Evolutionary conservation across 805 yeast genomes (phyloP), one percentile per base, ranked within the genome.

Genomic region (Wickerhamiella shivajii): DNA sequence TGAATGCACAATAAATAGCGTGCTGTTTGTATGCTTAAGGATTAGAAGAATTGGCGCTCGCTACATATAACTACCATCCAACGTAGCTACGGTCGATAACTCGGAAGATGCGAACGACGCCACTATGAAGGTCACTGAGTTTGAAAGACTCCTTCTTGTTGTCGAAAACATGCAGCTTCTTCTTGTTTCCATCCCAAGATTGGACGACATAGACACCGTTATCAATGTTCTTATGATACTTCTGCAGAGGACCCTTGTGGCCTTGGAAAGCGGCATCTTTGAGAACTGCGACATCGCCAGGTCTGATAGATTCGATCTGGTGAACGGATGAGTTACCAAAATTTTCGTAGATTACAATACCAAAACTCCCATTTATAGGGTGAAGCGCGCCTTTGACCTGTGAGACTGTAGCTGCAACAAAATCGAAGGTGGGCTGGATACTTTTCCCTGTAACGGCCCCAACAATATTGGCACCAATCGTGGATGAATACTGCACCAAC

Each of bases 271-370:
- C 67, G 5, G 83, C 94, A 36, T 72, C 72, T 46, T 74, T 69
- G 41, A 83, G 67, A 33, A 83, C 78, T 26, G 83, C 55, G 7
- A 87, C 64, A 53, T 90, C 97, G 39, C 98, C 98, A 0, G 92
- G 75, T 30, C 68, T 64, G 35, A 84, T 67, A 25, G 72, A 77
- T 35, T 71, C 83, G 19, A 57, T 46, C 43, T 67, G 72, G 11
- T 64, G 56, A 5, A 71, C 66, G 5, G 61, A 46, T 28, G 71
- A 65, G 46, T 63, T 64, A 39, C 61, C 64, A 45, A 57, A 43
- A 44, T 67, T 77, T 42, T 63, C 59, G 55, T 74, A 84, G 40
- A 77, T 64, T 15, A 68, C 64, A n/a, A 67, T 75, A 24, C 97
- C 97, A 51, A 61, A 31, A 6, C 25, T 14, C 20, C 29, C 27